Base-by-base conservation (phyloP, 1,284 basidiomycete genomes). In the Austroboletus niveus region DNA sequence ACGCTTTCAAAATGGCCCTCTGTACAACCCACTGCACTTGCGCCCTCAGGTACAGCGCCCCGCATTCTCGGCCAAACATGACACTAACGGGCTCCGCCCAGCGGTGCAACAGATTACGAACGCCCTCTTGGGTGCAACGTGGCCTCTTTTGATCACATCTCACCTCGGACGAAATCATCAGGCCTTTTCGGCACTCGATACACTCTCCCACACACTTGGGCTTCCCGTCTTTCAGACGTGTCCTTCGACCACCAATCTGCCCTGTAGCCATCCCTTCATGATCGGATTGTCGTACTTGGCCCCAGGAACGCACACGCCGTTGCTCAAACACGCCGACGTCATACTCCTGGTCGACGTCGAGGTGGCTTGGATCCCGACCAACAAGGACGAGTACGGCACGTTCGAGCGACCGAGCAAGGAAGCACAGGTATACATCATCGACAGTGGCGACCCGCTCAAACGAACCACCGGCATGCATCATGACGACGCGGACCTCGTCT, bases 111-210 rank as follows among this genome's bases (percentile, higher is more conserved):
- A 63, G 0, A 82, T 88, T 44, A 72, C 72, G 1, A 58, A 65
- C 2, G 75, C 84, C 10, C 73, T 88, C 5, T 58, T 78, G 9
- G 58, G 66, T 1, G 79, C 85, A 2, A 68, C 69, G 22, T 74
- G 72, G 10, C 86, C 86, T 0, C 71, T 88, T 46, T 82, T 89
- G 55, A 76, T 89, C 51, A 82, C 84, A 4, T 82, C 81, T 0
- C 74, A 80, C 62, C 63, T 84, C 8, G 86, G 85, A 3, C 75
- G 82, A n/a, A 82, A 84, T 55, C 69, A 68, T 1, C 60, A 65
- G 12, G 77, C 83, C 2, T 73, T 85, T 5, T 58, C 69, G 0
- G 69, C 73, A 1, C 76, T 88, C 5, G 57, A 70, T 8, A 65
- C 69, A 3, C 69, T 89, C 10, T 81, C 82, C 8, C 71, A 69